phyloP scores from a whole-genome alignment of 2,329 filamentous ascomycete species.

The Chrysosporium queenslandicum region DNA sequence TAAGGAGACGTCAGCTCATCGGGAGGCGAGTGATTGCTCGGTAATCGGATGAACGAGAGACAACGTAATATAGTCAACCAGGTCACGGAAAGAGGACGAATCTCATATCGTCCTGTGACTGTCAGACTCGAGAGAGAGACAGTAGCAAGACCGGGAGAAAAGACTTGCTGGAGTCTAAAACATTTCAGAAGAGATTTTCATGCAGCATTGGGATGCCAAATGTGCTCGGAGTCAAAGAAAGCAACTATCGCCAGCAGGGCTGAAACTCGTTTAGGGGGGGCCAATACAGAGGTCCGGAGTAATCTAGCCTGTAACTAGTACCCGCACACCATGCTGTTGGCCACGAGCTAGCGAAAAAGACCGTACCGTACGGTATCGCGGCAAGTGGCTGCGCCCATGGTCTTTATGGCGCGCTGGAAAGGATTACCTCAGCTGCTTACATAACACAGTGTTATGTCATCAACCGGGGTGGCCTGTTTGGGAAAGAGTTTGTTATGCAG shows the following conservation, averaged over 20 bases:
- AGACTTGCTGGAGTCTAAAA: neutral
- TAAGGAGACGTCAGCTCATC: neutral
- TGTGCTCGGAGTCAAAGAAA: neutral
- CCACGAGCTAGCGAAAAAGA: neutral
- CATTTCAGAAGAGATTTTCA: neutral
- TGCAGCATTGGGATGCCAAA: neutral
- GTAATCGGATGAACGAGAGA: conserved; percentile 1
- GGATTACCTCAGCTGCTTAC: neutral
- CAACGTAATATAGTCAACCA: neutral
- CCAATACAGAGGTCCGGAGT: neutral
- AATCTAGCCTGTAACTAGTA: neutral
- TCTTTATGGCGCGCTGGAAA: too few relatives aligned
- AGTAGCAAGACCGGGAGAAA: neutral
- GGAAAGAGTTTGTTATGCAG: conserved; percentile 10
- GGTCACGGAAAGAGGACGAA: neutral
- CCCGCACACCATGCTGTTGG: neutral
- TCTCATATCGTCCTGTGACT: neutral
- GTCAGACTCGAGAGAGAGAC: neutral
- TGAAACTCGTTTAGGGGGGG: neutral
- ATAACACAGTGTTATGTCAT: neutral
- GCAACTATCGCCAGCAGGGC: neutral
- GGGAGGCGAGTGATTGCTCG: neutral
- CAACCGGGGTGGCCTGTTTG: neutral
- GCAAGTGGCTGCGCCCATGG: neutral
- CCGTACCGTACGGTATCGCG: neutral